Conservation (phyloP, 352 stramenopile species). For the Phytopythium litorale region DNA sequence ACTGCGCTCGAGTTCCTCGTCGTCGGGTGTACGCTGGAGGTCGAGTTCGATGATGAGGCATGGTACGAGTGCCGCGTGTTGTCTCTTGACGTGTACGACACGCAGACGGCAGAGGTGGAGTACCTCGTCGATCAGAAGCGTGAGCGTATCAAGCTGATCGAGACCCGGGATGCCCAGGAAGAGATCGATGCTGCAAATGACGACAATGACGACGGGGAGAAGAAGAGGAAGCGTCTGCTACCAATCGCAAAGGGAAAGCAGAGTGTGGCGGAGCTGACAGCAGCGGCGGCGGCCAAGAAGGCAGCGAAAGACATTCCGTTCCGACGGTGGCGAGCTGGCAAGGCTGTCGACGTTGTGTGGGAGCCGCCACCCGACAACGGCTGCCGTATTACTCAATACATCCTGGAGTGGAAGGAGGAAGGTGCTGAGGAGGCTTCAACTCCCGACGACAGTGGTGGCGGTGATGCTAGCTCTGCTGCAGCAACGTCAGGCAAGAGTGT, state of each 20-base stretch:
- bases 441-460: slow-evolving; percentile 8
- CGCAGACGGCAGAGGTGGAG: slow-evolving; percentile 52
- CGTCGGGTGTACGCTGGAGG: slow-evolving; percentile 46
- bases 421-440: not conserved
- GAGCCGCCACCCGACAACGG: slow-evolving; percentile 62
- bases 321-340: slow-evolving; percentile 58
- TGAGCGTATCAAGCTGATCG: slow-evolving; percentile 65
- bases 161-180: slow-evolving; percentile 22
- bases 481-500: slow-evolving; percentile 6
- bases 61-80: slow-evolving; percentile 69
- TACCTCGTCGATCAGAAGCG: slow-evolving; percentile 59
- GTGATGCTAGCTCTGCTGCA: not conserved
- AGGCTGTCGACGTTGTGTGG: slow-evolving; percentile 70
- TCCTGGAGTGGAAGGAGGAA: slow-evolving; percentile 69
- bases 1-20: slow-evolving; percentile 66
- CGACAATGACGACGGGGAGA: slow-evolving; percentile 12
- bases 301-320: slow-evolving; percentile 47
- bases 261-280: slow-evolving; percentile 42
- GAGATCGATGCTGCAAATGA: slow-evolving; percentile 5
- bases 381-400: slow-evolving; percentile 53
- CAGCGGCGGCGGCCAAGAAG: slow-evolving; percentile 35
- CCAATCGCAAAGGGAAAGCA: slow-evolving; percentile 5
- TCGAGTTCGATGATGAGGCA: slow-evolving; percentile 67
- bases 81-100: slow-evolving; percentile 52
- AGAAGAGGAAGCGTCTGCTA: slow-evolving; percentile 13